Evolutionary conservation across 2,329 filamentous ascomycete species (phyloP), one percentile per base, ranked within the genome.

Genomic region (Cercospora sojina): DNA sequence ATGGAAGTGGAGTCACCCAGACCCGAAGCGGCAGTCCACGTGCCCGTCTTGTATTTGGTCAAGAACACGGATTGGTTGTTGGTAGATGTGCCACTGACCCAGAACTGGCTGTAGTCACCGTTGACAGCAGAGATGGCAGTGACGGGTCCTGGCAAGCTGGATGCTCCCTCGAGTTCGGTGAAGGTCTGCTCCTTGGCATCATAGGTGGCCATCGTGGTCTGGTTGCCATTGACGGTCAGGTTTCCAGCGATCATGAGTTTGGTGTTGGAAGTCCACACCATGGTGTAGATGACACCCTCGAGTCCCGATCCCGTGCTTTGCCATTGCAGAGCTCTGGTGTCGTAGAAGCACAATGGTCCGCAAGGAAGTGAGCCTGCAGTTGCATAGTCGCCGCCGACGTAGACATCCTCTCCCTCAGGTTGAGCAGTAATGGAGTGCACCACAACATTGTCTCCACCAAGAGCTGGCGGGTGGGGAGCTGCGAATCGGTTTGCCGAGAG

Each of bases 341-440:
- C 88, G 80, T 91, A 96, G 66, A 90, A 83, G 79, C 95, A 99
- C 25, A 99, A 86, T 56, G 87, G 89, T 3, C 90, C 88, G 76
- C 95, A 99, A 49, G 87, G 88, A 31, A 98, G 85, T 4, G 90
- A 89, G 29, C 95, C 95, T 18, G 93, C 95, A 32, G 86, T 87
- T n/a, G 87, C 83, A 75, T 98, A 99, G 9, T 86, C 87, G 32
- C 95, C 95, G 41, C 90, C 94, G 32, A 99, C 90, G 75, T 91
- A 99, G 12, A 99, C 84, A 59, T 95, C 88, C 1, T 85, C 83
- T 18, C 88, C 88, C 63, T 85, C 86, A 0, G 91, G 91, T 64
- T 89, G 90, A 8, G 89, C 83, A 10, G 87, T 86, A 71, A 99
- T 92, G 29, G 91, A 83, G 65, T 92, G 90, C 49, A 98, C 93